Evolutionary conservation across 2,329 filamentous ascomycete genomes (phyloP), one percentile per base, ranked within the genome.

Genomic region (Stagonosporopsis rhizophila): DNA sequence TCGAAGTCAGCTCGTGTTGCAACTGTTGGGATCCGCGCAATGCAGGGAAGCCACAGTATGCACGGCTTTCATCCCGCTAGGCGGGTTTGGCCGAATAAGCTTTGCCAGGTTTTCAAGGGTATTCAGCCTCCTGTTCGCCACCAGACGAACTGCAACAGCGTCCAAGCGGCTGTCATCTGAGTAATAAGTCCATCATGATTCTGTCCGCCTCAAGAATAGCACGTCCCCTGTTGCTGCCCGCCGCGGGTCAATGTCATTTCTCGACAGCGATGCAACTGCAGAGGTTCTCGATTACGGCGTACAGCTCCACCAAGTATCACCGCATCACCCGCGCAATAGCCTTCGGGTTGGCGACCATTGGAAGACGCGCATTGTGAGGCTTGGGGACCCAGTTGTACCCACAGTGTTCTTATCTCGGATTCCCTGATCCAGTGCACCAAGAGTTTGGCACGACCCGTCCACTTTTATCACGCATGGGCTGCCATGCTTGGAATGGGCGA

Each of bases 301-400:
- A 45, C 51, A 32, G 56, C 60, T 64, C 63, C 61, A 65, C 61
- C 15, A 19, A 30, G 35, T 46, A 54, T 38, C 38, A 37, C 34
- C 48, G 44, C 46, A 58, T 56, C 32, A 49, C 58, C 62, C 48
- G 60, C 65, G 68, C 66, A 65, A 64, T 64, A 58, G 59, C 55
- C 59, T 56, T 60, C 51, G 39, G 19, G 35, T 49, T 39, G 40
- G 35, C 49, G 47, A 65, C 52, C 60, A 73, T 74, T 73, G 71
- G 70, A 54, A 40, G 53, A 60, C 51, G 58, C 66, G 66, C 60
- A 65, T 56, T 59, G 58, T 44, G 59, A 64, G 63, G 61, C 61
- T 67, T 64, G 60, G 65, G 56, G 49, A 56, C 68, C 71, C 71
- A 71, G 56, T 67, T 71, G 60, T 73, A 72, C 66, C 70, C 71